Base-by-base conservation (phyloP, 2,329 filamentous ascomycete genomes). In the Didymella arachidicola region DNA sequence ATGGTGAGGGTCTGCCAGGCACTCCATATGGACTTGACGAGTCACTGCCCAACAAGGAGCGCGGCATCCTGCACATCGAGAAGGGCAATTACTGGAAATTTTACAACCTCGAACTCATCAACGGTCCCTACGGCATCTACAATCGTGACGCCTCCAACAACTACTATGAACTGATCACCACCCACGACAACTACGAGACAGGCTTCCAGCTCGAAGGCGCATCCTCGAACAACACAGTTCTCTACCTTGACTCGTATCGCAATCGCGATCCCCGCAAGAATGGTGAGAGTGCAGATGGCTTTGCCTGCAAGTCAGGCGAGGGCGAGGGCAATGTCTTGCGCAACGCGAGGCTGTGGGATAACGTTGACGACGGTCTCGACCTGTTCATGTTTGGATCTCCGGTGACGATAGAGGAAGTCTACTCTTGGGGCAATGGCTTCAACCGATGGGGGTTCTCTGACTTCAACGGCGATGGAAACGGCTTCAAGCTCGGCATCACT, bases 331-430 rank as follows among this genome's bases (percentile, higher is more conserved):
- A 83, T 50, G 62, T 79, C 1, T 66, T 83, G 4, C 75, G 77
- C 22, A 79, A 79, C 10, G 78, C 80, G 0, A 77, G 81, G n/a
- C 71, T 83, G 0, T 83, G 80, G 79, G 77, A 83, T 48, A 83
- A 83, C 32, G 81, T 82, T 4, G 81, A 83, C 26, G 81, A 83
- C 49, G 80, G 81, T 3, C 70, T 82, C 1, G 80, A 81, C 71
- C 32, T 82, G 1, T 81, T 65, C 65, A 69, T 72, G 71, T 82
- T 82, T 52, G 76, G 74, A 34, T 79, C 77, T 34, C 65, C 77
- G 4, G 64, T 82, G 7, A 81, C 79, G 0, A 71, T 82, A 32
- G 74, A 80, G 26, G 79, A 82, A 42, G 79, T 79, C 0, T 73
- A 80, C 43, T 67, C 80, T 0, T 82, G 79, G 79, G 79, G 80